A percentile compares a stretch with the other conserved stretches of the same genome.
These are phyloP conservation scores for Ophiostoma pallidulum DNA, from an alignment of 2,329 filamentous ascomycete species.

Conservation along the genomic window DNA sequence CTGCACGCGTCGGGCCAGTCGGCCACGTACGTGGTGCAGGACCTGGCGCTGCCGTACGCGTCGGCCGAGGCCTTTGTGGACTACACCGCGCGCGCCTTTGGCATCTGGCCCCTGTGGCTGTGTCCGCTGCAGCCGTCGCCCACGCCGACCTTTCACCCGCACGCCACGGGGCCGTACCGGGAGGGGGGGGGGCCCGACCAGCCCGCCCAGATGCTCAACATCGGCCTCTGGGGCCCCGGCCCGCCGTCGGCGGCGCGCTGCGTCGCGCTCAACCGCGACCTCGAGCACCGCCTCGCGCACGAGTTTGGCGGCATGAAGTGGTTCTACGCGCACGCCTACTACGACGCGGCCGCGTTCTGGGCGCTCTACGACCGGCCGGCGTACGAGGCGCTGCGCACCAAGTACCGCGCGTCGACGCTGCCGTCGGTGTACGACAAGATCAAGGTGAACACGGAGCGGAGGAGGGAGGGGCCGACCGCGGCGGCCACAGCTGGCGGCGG, in stretches of 20 bases:
- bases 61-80: constrained; percentile 43
- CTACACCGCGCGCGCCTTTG: constrained; percentile 41
- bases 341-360: constrained; percentile 65
- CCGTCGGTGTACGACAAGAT: constrained; percentile 66
- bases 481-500: neutral
- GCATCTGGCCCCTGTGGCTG: constrained; percentile 53
- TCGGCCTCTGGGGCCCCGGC: constrained; percentile 74
- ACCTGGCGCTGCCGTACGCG: constrained; percentile 49
- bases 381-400: constrained; percentile 52
- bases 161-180: constrained; percentile 22
- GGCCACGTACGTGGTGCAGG: constrained; percentile 58
- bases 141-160: constrained; percentile 47
- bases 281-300: constrained; percentile 56
- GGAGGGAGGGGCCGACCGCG: neutral
- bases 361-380: constrained; percentile 43
- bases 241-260: constrained; percentile 45
- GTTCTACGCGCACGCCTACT: constrained; percentile 81
- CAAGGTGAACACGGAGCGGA: constrained; percentile 21
- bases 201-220: constrained; percentile 40
- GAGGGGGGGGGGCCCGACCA: neutral
- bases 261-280: constrained; percentile 55
- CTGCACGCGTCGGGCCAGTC: constrained; percentile 58
- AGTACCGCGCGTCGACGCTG: constrained; percentile 52
- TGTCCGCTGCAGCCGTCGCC: constrained; percentile 42
- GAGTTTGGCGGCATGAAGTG: constrained; percentile 72